These are phyloP conservation scores for Pholiota conissans DNA, from an alignment of 768 basidiomycete genomes.

Conservation along the genomic window DNA sequence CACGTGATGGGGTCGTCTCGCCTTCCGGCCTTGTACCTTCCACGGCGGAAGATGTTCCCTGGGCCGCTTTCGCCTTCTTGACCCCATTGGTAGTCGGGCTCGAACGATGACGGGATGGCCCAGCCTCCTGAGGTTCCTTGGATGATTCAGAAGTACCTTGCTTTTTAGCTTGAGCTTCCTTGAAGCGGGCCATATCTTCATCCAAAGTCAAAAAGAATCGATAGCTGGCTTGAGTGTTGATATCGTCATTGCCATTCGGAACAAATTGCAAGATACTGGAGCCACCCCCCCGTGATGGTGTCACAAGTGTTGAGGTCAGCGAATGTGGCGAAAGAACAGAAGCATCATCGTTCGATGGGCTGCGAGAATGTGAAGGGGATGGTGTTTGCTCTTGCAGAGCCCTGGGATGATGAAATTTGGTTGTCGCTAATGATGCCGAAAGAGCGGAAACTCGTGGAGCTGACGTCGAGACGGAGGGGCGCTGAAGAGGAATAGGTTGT, in stretches of 20 bases:
- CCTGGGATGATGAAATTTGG: slow-evolving; percentile 55
- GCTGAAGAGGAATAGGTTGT: slow-evolving; percentile 36
- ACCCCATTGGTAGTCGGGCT: background rate
- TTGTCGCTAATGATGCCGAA: slow-evolving; percentile 66
- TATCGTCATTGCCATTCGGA: slow-evolving; percentile 37
- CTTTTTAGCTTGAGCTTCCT: slow-evolving; percentile 19
- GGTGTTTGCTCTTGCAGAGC: slow-evolving; percentile 25
- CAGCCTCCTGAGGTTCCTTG: slow-evolving; percentile 14
- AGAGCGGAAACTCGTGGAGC: slow-evolving; percentile 56
- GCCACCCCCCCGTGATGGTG: slow-evolving; percentile 25
- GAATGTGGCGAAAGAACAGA: slow-evolving; percentile 27
- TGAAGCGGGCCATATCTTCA: slow-evolving; percentile 39
- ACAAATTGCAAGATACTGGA: slow-evolving; percentile 41
- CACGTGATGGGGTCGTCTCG: slow-evolving; percentile 22
- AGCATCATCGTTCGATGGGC: slow-evolving; percentile 20
- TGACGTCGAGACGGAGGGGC: slow-evolving; percentile 36
- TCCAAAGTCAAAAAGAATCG: slow-evolving; percentile 43
- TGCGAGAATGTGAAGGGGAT: slow-evolving; percentile 15
- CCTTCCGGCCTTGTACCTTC: background rate
- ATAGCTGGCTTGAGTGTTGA: slow-evolving; percentile 47
- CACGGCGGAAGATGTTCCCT: background rate
- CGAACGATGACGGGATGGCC: background rate
- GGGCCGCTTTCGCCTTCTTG: background rate
- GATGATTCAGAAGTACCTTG: background rate
- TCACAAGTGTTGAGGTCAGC: slow-evolving; percentile 34